Evolutionary conservation across 202 grass and related monocot species (phyloP), one percentile per base, ranked within the genome.

Genomic region (Zoysia matrella): DNA sequence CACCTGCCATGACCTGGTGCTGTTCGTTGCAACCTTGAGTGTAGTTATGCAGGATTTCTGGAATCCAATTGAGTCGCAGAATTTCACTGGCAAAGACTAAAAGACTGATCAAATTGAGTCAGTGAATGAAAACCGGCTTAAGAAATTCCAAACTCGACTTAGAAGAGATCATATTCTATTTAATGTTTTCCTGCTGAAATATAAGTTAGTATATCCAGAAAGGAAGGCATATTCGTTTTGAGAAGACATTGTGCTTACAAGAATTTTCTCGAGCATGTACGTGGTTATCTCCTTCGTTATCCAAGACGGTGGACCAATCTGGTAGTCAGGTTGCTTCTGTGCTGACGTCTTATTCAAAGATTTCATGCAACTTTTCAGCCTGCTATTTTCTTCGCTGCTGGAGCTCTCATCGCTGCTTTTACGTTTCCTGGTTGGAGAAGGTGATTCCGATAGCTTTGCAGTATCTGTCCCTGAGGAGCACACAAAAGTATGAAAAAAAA

Each of bases 1-100:
- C 45, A 88, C 77, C 56, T 87, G 16, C 84, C 87, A 86, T 11
- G 69, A 76, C 22, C 55, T 65, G 45, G 61, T 48, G 49, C 64
- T 63, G 11, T 52, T 22, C 52, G 15, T 76, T 15, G 61, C 41
- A 2, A 45, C 61, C 69, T 73, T 61, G 2, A 88, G 75, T 4
- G 53, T 74, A 13, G 79, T 88, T 42, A 5, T 53, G 74, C 86
- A 79, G 1, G 6, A 0, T 4, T 69, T 36, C 16, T 0, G 1
- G 40, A 88, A 69, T 0, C 80, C 80, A n/a, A 82, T 30, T 7
- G 22, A 2, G 4, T 4, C 0, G 16, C 49, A 72, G 79, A 88
- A 83, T 2, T 4, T 7, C 6, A 0, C 0, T 0, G 86, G 11
- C 12, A 83, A 79, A 18, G 6, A 0, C 86, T 88, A 70, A 69